A percentile compares a stretch with the other conserved stretches of the same genome.
Conservation (phyloP, 2,329 filamentous ascomycete species). For the Ustilaginoidea virens region DNA sequence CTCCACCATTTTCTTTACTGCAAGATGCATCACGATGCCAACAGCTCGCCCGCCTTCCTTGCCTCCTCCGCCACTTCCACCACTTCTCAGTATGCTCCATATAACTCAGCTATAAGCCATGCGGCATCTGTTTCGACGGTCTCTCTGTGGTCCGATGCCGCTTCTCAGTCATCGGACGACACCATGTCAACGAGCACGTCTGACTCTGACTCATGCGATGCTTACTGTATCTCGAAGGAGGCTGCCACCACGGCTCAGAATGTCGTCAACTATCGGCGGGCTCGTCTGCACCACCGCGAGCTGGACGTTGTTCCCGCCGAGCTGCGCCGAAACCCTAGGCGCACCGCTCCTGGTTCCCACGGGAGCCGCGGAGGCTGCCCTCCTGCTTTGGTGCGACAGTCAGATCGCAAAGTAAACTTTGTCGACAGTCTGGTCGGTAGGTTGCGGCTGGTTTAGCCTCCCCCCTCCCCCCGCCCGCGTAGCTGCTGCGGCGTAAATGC, state of each 20-base stretch:
- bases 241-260: conserved; percentile 9
- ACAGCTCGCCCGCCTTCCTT: conserved; percentile 37
- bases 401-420: conserved; percentile 85
- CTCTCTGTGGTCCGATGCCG: conserved; percentile 63
- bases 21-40: conserved; percentile 44
- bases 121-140: conserved; percentile 62
- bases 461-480: too few relatives aligned
- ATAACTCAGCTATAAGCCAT: conserved; percentile 55
- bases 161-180: conserved; percentile 54
- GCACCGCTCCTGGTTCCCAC: conserved; percentile 37
- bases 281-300: conserved; percentile 15
- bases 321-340: conserved; percentile 48
- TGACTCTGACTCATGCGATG: conserved; percentile 33
- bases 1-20: too few relatives aligned
- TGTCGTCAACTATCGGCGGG: conserved; percentile 10
- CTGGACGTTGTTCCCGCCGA: conserved; percentile 38
- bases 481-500: conserved; percentile 9
- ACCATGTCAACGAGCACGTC: conserved; percentile 47
- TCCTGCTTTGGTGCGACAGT: conserved; percentile 68
- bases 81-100: conserved; percentile 36
- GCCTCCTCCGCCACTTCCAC: conserved; percentile 20
- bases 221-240: conserved; percentile 21
- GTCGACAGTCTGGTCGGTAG: conserved; percentile 97
- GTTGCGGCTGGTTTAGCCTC: conserved; percentile 35
- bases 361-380: conserved; percentile 45